phyloP scores from a whole-genome alignment of 768 basidiomycete genomes.

The Scleroderma citrinum region DNA sequence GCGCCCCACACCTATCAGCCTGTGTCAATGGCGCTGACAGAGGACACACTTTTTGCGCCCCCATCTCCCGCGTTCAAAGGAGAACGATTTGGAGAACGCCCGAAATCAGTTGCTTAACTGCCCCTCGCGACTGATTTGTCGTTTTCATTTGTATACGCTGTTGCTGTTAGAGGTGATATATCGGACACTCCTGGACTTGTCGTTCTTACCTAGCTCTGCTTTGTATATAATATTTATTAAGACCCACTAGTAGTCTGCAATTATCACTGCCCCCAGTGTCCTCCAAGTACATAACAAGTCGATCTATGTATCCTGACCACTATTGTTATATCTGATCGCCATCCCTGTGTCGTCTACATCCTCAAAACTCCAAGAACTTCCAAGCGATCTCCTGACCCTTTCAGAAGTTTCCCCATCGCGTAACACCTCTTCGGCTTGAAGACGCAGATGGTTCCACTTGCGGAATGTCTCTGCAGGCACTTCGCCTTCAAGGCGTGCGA shows the following conservation, averaged over 20 bases:
- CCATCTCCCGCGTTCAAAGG: conserved; percentile 55
- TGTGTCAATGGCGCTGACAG: conserved; percentile 49
- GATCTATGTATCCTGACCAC: too few species aligned
- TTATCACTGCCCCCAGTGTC: background rate
- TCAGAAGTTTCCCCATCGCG: conserved; percentile 7
- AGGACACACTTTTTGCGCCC: conserved; percentile 45
- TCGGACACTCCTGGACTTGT: background rate
- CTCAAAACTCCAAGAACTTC: background rate
- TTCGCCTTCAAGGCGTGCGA: conserved; percentile 26
- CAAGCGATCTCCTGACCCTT: conserved; percentile 8
- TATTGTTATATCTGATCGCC: too few species aligned
- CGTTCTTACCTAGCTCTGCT: background rate
- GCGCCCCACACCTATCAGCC: conserved; percentile 58
- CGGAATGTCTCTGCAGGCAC: conserved; percentile 1
- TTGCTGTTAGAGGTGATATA: background rate
- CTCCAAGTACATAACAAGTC: too few species aligned
- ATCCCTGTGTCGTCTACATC: background rate
- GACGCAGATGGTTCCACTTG: background rate
- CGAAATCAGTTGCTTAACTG: conserved; percentile 36
- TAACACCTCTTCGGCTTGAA: background rate
- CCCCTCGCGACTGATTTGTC: conserved; percentile 1
- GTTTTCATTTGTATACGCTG: background rate
- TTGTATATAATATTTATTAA: background rate
- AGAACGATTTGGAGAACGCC: conserved; percentile 31
- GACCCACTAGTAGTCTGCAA: background rate